Evolutionary conservation across 2,329 filamentous ascomycete genomes (phyloP).

Genomic region (Phoma sp.): DNA sequence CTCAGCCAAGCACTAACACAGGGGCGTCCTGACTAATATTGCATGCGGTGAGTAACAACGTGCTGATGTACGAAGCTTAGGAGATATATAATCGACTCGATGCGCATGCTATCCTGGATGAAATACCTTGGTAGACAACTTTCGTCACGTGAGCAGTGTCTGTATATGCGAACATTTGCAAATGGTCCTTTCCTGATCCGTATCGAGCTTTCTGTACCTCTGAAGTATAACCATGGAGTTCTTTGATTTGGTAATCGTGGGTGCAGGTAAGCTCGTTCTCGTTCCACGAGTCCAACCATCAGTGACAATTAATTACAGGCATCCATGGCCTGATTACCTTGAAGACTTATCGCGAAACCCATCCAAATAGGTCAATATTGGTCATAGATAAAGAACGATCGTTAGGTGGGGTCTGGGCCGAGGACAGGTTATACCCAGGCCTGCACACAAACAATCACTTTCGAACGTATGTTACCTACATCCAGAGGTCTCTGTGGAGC

Average conservation of each 20-base stretch:
- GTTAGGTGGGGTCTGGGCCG: constrained; percentile 53
- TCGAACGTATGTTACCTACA: constrained; percentile 35
- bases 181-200: background rate
- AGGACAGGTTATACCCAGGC: constrained; percentile 52
- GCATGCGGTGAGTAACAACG: background rate
- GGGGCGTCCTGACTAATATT: background rate
- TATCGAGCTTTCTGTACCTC: background rate
- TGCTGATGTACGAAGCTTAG: background rate
- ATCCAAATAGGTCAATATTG: constrained; percentile 50
- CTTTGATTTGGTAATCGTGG: constrained; percentile 38
- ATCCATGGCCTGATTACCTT: constrained; percentile 51
- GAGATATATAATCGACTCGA: background rate
- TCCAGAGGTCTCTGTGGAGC: no score
- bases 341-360: constrained; percentile 56
- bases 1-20: constrained; percentile 2
- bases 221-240: background rate
- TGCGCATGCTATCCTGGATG: background rate
- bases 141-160: background rate
- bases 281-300: no score
- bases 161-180: background rate
- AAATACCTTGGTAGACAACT: background rate
- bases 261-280: constrained; percentile 28
- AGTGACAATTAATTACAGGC: constrained; percentile 18
- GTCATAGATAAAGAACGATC: constrained; percentile 53
- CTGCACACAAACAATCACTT: constrained; percentile 54